Base-by-base conservation (phyloP, 2,329 filamentous ascomycete genomes). In the Exophiala calicioides region DNA sequence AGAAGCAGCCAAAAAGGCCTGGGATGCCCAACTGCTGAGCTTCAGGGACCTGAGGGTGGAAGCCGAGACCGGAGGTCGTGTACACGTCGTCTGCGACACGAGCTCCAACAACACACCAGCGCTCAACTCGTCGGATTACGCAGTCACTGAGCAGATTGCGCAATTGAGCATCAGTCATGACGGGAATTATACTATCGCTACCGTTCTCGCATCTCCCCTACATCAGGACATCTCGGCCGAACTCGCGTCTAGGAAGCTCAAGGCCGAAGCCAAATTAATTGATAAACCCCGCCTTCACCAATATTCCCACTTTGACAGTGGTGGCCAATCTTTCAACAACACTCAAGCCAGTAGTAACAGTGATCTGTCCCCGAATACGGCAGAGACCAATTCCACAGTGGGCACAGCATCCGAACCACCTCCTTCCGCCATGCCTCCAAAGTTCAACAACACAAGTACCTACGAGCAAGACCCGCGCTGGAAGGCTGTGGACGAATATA, bases 121-220 rank as follows among this genome's bases (percentile, higher is more conserved):
- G n/a, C n/a, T n/a, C n/a, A n/a, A n/a, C n/a, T n/a, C n/a, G 5
- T 30, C 26, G 33, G 47, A 38, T 36, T 45, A 24, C 40, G 56
- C 58, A n/a, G 33, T 23, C 7, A 41, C 23, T 21, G 69, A 68
- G n/a, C 77, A 81, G 55, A 72, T 81, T 38, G 88, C 83, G 10
- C 74, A 80, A 60, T 64, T 95, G 33, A 91, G 85, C 50, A 94
- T 96, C 58, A 93, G 86, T 60, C 90, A 96, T 64, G 90, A 96
- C 65, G 84, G 80, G 2, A 84, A 88, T 5, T 95, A 90, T 68
- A 89, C 89, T 20, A 61, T 72, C 58, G 72, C 72, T 26, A 72
- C 66, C 7, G 69, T 72, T 43, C 53, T 72, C 44, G 68, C 67
- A 15, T 51, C 51, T 26, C 57, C 55, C n/a, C 30, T 59, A n/a